Evolutionary conservation across 1,139 yeast species (phyloP).

Genomic region (Yamadazyma triangularis): DNA sequence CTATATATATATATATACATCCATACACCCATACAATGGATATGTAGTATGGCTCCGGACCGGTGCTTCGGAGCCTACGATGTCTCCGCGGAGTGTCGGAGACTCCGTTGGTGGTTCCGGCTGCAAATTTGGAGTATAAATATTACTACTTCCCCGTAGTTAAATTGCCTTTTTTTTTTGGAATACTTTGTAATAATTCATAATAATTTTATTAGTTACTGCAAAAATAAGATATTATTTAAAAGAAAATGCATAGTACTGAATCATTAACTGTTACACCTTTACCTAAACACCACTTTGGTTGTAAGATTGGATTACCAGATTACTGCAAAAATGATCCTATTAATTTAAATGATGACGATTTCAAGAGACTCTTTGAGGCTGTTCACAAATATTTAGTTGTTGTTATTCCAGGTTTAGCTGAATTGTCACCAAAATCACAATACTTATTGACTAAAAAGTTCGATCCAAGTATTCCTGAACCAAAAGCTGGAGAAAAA

Average conservation of each 20-base stretch:
- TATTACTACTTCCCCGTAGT: too few species aligned
- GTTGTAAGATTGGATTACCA: conserved; percentile 65
- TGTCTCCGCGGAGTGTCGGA: too few species aligned
- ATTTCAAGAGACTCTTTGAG: conserved; percentile 55
- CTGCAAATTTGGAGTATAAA: not conserved
- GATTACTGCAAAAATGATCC: conserved; percentile 67
- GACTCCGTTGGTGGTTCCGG: too few species aligned
- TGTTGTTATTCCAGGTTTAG: conserved; percentile 68
- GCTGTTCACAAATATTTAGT: conserved; percentile 69
- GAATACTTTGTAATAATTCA: too few species aligned
- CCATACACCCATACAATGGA: too few species aligned
- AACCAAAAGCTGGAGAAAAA: conserved; percentile 35
- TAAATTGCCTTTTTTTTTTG: too few species aligned
- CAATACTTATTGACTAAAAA: conserved; percentile 71
- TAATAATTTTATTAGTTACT: too few species aligned
- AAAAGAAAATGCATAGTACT: conserved; percentile 12
- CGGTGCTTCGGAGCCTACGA: too few species aligned
- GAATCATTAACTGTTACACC: conserved; percentile 39
- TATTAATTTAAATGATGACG: conserved; percentile 58
- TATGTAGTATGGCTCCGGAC: too few species aligned
- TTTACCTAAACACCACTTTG: conserved; percentile 51
- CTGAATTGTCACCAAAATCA: conserved; percentile 59
- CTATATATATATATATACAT: too few species aligned
- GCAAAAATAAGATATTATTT: too few species aligned
- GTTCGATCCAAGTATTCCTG: conserved; percentile 69